These are phyloP conservation scores for Tulasnella sp. DNA, from an alignment of 768 basidiomycete species.

Conservation along the genomic window DNA sequence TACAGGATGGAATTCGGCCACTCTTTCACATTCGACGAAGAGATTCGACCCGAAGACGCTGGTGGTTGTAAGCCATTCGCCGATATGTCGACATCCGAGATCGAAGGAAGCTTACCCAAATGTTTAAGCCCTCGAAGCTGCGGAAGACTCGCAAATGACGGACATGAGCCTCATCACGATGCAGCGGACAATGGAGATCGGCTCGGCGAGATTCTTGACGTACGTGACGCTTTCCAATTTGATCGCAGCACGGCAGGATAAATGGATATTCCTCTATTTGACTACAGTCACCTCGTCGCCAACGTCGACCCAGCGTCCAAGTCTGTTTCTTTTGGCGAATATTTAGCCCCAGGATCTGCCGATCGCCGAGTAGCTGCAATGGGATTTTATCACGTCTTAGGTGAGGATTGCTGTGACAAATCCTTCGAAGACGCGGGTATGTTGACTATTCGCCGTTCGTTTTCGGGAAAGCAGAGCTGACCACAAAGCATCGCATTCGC, in stretches of 20 bases:
- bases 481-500: slow-evolving; percentile 65
- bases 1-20: neutral
- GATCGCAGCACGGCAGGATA: neutral
- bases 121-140: neutral
- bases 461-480: slow-evolving; percentile 50
- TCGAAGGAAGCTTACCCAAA: neutral
- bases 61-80: neutral
- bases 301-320: slow-evolving; percentile 51
- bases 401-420: slow-evolving; percentile 44
- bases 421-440: slow-evolving; percentile 38
- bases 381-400: slow-evolving; percentile 81
- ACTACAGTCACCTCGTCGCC: slow-evolving; percentile 76
- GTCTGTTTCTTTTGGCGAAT: slow-evolving; percentile 47
- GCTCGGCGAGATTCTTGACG: neutral
- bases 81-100: neutral
- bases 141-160: slow-evolving; percentile 3
- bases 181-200: neutral
- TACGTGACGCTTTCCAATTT: neutral
- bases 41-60: neutral
- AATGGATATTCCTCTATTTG: too few relatives aligned
- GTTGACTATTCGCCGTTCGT: neutral
- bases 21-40: neutral
- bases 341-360: slow-evolving; percentile 58
- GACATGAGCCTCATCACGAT: slow-evolving; percentile 16
- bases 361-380: slow-evolving; percentile 74